Evolutionary conservation across 768 basidiomycete species (phyloP).

Genomic region (Boletus edulis): DNA sequence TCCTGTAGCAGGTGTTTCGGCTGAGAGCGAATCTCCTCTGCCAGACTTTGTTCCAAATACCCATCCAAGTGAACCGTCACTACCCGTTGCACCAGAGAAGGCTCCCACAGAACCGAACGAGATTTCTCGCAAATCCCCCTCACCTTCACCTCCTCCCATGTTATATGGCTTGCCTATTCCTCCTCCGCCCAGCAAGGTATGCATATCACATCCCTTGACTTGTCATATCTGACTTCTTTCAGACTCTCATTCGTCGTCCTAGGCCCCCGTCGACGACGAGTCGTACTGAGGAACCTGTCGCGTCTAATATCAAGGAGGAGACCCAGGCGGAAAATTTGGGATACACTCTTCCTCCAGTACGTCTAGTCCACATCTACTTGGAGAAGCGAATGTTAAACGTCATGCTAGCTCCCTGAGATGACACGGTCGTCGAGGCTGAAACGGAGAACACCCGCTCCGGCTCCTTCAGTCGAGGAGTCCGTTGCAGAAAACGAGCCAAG

Average conservation of each 20-base stretch:
- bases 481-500: constrained; percentile 13
- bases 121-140: constrained; percentile 3
- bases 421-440: constrained; percentile 47
- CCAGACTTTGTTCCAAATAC: constrained; percentile 55
- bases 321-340: constrained; percentile 6
- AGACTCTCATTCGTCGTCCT: constrained; percentile 26
- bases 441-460: constrained; percentile 46
- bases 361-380: not conserved
- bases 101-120: constrained; percentile 15
- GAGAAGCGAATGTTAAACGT: not conserved
- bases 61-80: constrained; percentile 48
- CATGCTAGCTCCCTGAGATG: constrained; percentile 39
- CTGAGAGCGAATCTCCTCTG: constrained; percentile 34
- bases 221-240: not conserved
- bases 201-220: not conserved
- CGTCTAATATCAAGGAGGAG: constrained; percentile 8
- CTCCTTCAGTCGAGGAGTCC: constrained; percentile 17
- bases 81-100: constrained; percentile 21
- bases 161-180: constrained; percentile 18
- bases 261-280: constrained; percentile 15
- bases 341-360: constrained; percentile 26
- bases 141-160: constrained; percentile 21
- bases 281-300: constrained; percentile 5
- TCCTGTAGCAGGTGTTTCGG: not conserved
- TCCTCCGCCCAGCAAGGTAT: constrained; percentile 26